Base-by-base conservation (phyloP, 1,139 yeast genomes). In the Candida gigantensis region DNA sequence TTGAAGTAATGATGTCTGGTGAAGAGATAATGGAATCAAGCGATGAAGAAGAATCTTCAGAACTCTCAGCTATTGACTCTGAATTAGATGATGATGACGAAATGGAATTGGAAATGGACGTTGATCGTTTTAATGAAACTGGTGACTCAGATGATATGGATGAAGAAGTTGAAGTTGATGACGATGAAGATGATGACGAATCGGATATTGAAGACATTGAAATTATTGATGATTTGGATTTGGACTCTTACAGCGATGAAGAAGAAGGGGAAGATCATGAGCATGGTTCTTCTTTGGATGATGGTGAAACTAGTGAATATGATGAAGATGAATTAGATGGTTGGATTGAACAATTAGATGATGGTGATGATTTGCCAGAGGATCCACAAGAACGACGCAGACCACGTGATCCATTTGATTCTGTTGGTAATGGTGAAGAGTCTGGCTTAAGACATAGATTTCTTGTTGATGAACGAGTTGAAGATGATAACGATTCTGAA, bases 281-380 rank as follows among this genome's bases (percentile, higher is more conserved):
- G 21, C 35, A 15, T 12, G 28, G 12, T 20, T 33, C 13, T 14
- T 7, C 19, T 12, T 23, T 8, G 17, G 40, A 30, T 3, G 66
- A 55, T 12, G 71, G 57, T 14, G 60, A 51, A 10, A 51, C 47
- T 21, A 62, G 65, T 42, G 69, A 58, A 26, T 64, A 68, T 38
- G 71, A 65, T 31, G 70, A 67, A 38, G 71, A 57, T 31, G 74
- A 66, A 32, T 53, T 68, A 12, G 74, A 69, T 43, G 70, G 67
- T 3, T 69, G 74, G 74, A 60, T 71, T 35, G 73, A 67, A 38
- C 73, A 63, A 25, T 66, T 71, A 43, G 67, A 51, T 45, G 64
- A 56, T 35, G 59, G 50, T 23, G 57, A 53, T 7, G 44, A 43
- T 9, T 40, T 44, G 3, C 37, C 38, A 6, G 46, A 45, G 25